These are phyloP conservation scores for Cyberlindnera euphorbiiphila DNA, from an alignment of 805 yeast species.

Conservation along the genomic window DNA sequence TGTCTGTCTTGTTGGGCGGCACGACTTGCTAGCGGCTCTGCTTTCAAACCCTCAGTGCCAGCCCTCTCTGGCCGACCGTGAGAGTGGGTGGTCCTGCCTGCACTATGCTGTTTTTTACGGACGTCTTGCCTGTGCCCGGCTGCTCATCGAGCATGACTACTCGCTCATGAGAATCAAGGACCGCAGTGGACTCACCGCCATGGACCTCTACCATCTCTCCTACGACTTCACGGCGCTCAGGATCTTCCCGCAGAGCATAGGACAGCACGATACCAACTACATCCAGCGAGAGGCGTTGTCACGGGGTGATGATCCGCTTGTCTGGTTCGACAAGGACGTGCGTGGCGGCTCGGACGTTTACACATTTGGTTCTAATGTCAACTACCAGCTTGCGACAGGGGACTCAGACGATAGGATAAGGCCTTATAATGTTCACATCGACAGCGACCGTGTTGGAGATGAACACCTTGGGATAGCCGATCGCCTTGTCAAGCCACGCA, in stretches of 20 bases:
- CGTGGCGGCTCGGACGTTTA: slow-evolving; percentile 58
- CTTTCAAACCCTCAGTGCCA: slow-evolving; percentile 46
- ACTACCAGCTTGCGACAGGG: slow-evolving; percentile 63
- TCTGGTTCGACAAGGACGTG: slow-evolving; percentile 38
- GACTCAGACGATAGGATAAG: slow-evolving; percentile 49
- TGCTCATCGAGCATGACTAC: slow-evolving; percentile 33
- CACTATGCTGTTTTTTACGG: slow-evolving; percentile 65
- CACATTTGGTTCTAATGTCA: slow-evolving; percentile 60
- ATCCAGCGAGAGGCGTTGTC: slow-evolving; percentile 12
- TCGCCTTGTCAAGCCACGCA: slow-evolving; percentile 39
- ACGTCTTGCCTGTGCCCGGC: slow-evolving; percentile 50
- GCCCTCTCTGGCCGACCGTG: slow-evolving; percentile 51
- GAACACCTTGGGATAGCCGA: slow-evolving; percentile 21
- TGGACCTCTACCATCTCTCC: slow-evolving; percentile 46
- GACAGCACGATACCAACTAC: slow-evolving; percentile 23
- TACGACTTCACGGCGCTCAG: slow-evolving; percentile 40
- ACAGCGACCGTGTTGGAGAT: slow-evolving; percentile 15
- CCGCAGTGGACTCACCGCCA: slow-evolving; percentile 65
- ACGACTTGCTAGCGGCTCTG: slow-evolving; percentile 42
- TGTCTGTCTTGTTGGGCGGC: slow-evolving; percentile 46
- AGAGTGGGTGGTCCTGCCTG: slow-evolving; percentile 78
- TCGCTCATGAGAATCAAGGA: slow-evolving; percentile 55
- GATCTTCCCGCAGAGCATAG: slow-evolving; percentile 41
- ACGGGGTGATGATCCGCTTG: slow-evolving; percentile 9
- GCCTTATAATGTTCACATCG: slow-evolving; percentile 37